Conservation (phyloP, 2,329 filamentous ascomycete species). For the Ploettnerulaceae sp. region DNA sequence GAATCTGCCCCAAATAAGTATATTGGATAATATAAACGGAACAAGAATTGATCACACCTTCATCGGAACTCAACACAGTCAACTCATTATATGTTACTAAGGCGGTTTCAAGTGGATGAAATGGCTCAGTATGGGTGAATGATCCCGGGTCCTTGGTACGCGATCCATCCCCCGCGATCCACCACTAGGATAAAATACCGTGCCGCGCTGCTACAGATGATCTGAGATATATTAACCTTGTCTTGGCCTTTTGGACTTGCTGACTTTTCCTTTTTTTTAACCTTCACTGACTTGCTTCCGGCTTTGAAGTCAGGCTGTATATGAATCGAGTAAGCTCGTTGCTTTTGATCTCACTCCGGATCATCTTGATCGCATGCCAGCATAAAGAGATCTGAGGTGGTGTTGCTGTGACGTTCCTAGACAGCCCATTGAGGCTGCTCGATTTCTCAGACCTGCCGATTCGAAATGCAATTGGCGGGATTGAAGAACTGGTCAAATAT, state of each 20-base stretch:
- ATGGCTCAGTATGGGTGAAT: too few relatives aligned
- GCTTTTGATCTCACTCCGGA: too few relatives aligned
- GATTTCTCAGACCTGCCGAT: slow-evolving; percentile 18
- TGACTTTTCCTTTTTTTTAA: too few relatives aligned
- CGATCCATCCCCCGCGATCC: too few relatives aligned
- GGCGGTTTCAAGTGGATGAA: slow-evolving; percentile 6
- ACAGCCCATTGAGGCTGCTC: slow-evolving; percentile 13
- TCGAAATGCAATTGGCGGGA: slow-evolving; percentile 10
- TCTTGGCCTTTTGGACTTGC: neutral
- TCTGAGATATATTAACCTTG: neutral
- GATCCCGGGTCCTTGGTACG: neutral
- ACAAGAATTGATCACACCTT: neutral
- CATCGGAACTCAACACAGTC: neutral
- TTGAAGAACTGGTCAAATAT: slow-evolving; percentile 17
- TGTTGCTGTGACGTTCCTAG: slow-evolving; percentile 6
- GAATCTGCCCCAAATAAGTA: neutral
- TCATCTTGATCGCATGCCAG: too few relatives aligned
- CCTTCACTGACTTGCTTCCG: too few relatives aligned
- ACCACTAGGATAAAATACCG: slow-evolving; percentile 1
- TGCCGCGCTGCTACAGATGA: neutral
- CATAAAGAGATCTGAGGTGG: too few relatives aligned
- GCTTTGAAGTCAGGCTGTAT: too few relatives aligned
- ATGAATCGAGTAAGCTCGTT: too few relatives aligned
- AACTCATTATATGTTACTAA: slow-evolving; percentile 9
- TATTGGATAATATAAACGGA: slow-evolving; percentile 8